A percentile compares a stretch with the other conserved stretches of the same genome.
Evolutionary conservation across 2,329 filamentous ascomycete species (phyloP).

Genomic region (Cadophora sp.): DNA sequence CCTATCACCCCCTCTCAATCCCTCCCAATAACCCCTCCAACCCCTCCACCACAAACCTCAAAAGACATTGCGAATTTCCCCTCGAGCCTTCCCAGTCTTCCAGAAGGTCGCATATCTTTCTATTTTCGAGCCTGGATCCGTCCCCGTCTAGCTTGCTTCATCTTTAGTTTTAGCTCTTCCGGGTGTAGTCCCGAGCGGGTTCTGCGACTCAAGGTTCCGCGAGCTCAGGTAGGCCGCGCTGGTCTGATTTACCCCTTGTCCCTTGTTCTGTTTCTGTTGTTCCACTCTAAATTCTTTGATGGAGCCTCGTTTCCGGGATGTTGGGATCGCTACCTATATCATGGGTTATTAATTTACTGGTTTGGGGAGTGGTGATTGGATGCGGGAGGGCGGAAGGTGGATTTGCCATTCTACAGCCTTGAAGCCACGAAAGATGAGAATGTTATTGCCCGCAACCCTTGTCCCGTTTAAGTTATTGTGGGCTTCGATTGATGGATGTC

Average conservation of each 20-base stretch:
- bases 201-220: background rate
- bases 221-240: background rate
- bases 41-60: background rate
- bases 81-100: slow-evolving; percentile 5
- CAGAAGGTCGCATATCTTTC: background rate
- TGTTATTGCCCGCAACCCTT: slow-evolving; percentile 3
- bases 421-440: background rate
- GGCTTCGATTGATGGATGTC: slow-evolving; percentile 8
- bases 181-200: background rate
- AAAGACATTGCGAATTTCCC: slow-evolving; percentile 9
- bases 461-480: background rate
- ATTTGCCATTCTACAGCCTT: background rate
- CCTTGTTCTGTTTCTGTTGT: background rate
- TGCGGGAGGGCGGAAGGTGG: background rate
- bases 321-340: slow-evolving; percentile 9
- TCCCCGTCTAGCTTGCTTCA: slow-evolving; percentile 9
- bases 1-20: background rate
- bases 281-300: background rate
- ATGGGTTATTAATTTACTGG: background rate
- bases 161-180: slow-evolving; percentile 1
- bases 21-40: background rate
- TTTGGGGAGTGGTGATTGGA: background rate
- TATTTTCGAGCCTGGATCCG: background rate
- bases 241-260: background rate
- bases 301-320: slow-evolving; percentile 8